Evolutionary conservation across 225 moss, liverwort and hornwort species (phyloP).

Genomic region (Anthoceros angustus): DNA sequence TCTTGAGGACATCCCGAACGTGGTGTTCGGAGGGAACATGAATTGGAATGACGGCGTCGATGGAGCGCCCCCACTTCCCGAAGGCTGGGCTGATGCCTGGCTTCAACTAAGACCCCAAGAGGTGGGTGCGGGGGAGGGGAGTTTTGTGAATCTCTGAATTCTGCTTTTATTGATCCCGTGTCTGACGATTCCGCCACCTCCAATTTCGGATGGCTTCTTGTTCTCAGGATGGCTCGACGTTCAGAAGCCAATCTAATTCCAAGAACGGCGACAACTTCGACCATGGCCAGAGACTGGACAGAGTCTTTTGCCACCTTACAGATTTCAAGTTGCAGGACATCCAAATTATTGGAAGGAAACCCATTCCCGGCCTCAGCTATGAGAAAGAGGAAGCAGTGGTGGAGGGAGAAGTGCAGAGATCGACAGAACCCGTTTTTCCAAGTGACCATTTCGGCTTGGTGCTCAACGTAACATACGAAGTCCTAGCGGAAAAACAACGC

Average conservation of each 20-base stretch:
- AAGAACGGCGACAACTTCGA: conserved; percentile 59
- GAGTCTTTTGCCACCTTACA: conserved; percentile 56
- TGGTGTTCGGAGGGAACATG: conserved; percentile 86
- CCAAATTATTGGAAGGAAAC: conserved; percentile 78
- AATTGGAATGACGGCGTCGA: conserved; percentile 93
- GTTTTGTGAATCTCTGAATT: conserved; percentile 1
- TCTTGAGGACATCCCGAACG: conserved; percentile 62
- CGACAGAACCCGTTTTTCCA: conserved; percentile 58
- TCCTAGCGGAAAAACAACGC: too few species aligned
- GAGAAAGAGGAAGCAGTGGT: conserved; percentile 77
- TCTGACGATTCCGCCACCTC: not conserved
- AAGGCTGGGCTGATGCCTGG: conserved; percentile 90
- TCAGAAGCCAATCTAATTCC: conserved; percentile 67
- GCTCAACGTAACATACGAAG: conserved; percentile 23
- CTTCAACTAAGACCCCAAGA: conserved; percentile 38
- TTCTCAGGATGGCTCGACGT: conserved; percentile 63
- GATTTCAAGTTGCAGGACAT: conserved; percentile 58
- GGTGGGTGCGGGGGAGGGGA: conserved; percentile 13
- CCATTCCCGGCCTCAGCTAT: conserved; percentile 56
- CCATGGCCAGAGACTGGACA: conserved; percentile 66
- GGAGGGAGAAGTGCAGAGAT: conserved; percentile 42
- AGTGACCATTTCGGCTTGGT: conserved; percentile 97
- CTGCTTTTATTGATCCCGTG: not conserved
- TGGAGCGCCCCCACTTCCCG: conserved; percentile 62
- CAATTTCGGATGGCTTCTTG: not conserved